phyloP scores from a whole-genome alignment of 129 eudicot genomes.

The Apium graveolens region DNA sequence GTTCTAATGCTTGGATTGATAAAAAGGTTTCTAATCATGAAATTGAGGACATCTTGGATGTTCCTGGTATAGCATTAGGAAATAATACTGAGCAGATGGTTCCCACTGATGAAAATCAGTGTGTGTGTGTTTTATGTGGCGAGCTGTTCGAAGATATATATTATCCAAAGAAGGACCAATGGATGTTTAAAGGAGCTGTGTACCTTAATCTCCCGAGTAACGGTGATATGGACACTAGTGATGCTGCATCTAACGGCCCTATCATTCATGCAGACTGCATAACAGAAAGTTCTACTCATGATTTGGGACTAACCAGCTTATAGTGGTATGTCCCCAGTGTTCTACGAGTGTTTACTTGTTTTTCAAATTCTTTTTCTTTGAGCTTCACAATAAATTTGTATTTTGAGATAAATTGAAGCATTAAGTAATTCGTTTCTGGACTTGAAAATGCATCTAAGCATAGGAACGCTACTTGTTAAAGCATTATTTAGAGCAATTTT shows the following conservation, averaged over 20 bases:
- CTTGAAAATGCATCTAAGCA: background rate
- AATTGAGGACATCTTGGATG: slow-evolving; percentile 15
- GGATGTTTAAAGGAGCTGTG: slow-evolving; percentile 85
- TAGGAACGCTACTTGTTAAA: background rate
- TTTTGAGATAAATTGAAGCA: background rate
- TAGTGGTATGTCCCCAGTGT: slow-evolving; percentile 30
- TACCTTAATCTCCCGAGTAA: slow-evolving; percentile 27
- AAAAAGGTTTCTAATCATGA: slow-evolving; percentile 30
- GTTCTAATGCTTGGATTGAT: slow-evolving; percentile 45
- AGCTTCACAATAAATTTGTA: background rate
- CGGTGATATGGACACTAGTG: slow-evolving; percentile 23
- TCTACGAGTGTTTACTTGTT: background rate
- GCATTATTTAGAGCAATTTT: background rate
- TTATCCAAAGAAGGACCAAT: slow-evolving; percentile 39
- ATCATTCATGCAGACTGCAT: slow-evolving; percentile 63
- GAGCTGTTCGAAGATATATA: slow-evolving; percentile 84
- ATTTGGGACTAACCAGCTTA: slow-evolving; percentile 42
- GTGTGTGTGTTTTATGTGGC: slow-evolving; percentile 81
- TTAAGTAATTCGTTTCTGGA: background rate
- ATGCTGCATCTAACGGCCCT: slow-evolving; percentile 25
- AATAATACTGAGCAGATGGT: slow-evolving; percentile 53
- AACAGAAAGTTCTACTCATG: slow-evolving; percentile 37
- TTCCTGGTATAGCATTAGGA: slow-evolving; percentile 27
- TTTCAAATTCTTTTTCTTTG: background rate
- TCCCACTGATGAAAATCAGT: slow-evolving; percentile 87